Base-by-base conservation (phyloP, 495 filamentous ascomycete genomes). In the Venustampulla echinocandica region DNA sequence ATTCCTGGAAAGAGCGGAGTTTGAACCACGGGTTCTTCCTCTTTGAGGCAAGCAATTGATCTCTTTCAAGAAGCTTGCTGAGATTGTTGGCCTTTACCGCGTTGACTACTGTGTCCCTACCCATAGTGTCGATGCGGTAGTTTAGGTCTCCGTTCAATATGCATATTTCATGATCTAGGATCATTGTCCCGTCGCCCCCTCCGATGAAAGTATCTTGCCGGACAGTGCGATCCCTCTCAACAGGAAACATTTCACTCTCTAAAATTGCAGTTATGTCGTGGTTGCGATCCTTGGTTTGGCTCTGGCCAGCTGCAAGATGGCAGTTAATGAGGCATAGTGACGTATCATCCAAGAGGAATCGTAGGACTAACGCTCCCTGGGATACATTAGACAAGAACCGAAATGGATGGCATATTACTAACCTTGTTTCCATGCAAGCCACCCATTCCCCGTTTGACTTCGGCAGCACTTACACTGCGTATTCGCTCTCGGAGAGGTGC, bases 61-160 rank as follows among this genome's bases (percentile, higher is more conserved):
- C 92, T 28, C 93, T 80, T 34, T 97, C 92, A 0, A 98, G 75
- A n/a, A 97, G 75, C 61, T 95, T 92, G n/a, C 65, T 50, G 2
- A 97, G 73, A 54, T 96, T 94, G 50, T 81, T 80, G 37, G 78
- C 67, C 33, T 81, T 82, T 42, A 96, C 71, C 0, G 84, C 86
- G 44, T 81, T 81, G 41, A 98, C 84, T 27, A 97, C 89, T 6
- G 85, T 84, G 56, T 96, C 85, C 9, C 92, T 84, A 15, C 84
- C 81, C 74, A 96, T 95, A n/a, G 88, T 82, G 62, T 98, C 92
- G 57, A 98, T 97, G 32, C 92, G 89, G 65, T 98, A 98, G 62
- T 98, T 98, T 34, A 98, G 77, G 59, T 98, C 92, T 14, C 92
- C 92, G 59, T 97, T 96, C 15, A 96, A 65, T 41, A 98, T 80